Conservation (phyloP, 1,284 basidiomycete species). For the Apiotrichum sp. region DNA sequence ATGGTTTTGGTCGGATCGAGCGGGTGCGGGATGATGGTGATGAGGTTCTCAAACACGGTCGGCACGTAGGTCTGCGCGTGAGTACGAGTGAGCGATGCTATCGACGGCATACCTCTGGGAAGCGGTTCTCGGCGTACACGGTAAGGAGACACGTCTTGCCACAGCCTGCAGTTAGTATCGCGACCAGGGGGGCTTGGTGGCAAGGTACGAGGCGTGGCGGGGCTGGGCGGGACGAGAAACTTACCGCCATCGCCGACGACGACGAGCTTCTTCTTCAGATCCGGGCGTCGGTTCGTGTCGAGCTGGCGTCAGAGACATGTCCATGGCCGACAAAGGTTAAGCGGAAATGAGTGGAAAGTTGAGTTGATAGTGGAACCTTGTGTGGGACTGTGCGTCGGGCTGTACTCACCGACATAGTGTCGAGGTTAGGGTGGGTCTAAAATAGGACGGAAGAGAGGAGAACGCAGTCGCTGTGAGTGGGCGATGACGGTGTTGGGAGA, state of each 20-base stretch:
- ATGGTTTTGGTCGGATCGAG: slow-evolving; percentile 78
- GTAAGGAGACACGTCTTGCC: slow-evolving; percentile 55
- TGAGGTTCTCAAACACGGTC: slow-evolving; percentile 97
- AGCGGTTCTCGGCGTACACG: slow-evolving; percentile 87
- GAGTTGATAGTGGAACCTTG: too few species aligned
- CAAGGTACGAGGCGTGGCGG: neutral
- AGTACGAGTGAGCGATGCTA: too few species aligned
- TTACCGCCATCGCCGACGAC: slow-evolving; percentile 55
- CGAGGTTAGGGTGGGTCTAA: neutral
- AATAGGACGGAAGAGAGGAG: too few species aligned
- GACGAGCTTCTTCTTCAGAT: slow-evolving; percentile 80
- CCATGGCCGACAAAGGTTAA: too few species aligned
- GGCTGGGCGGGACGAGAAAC: slow-evolving; percentile 4
- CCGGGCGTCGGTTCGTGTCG: slow-evolving; percentile 52
- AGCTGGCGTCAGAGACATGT: slow-evolving; percentile 3
- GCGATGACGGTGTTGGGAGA: neutral
- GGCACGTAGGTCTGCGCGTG: slow-evolving; percentile 79
- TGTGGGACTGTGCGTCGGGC: neutral
- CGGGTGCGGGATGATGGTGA: slow-evolving; percentile 67
- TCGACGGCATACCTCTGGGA: slow-evolving; percentile 72
- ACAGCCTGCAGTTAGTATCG: slow-evolving; percentile 46
- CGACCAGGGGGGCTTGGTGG: neutral
- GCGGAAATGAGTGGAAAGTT: too few species aligned
- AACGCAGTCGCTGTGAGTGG: neutral
- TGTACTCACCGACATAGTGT: slow-evolving; percentile 2